Evolutionary conservation across 495 filamentous ascomycete species (phyloP).

Genomic region (Saxophila tyrrhenica): DNA sequence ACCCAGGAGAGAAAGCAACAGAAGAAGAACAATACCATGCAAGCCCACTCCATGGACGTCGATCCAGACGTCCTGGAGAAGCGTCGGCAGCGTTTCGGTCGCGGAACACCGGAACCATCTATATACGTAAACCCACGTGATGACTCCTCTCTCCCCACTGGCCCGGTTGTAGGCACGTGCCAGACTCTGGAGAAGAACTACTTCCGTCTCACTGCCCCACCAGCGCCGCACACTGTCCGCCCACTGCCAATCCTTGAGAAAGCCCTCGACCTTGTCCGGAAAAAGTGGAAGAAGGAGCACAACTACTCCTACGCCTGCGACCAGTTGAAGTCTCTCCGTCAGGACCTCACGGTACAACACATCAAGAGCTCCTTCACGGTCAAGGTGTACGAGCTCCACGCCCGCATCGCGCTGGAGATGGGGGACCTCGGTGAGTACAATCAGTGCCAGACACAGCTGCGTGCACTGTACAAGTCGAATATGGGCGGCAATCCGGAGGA

Average conservation of each 20-base stretch:
- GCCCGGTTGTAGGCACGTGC: conserved; percentile 78
- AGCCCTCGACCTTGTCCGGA: conserved; percentile 78
- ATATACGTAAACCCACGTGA: conserved; percentile 15
- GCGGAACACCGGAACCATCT: conserved; percentile 12
- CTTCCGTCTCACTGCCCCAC: conserved; percentile 81
- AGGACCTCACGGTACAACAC: conserved; percentile 95
- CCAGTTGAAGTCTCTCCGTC: conserved; percentile 96
- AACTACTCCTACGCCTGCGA: conserved; percentile 98
- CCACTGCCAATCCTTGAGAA: conserved; percentile 70
- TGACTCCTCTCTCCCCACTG: conserved; percentile 46
- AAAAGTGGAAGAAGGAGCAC: conserved; percentile 85
- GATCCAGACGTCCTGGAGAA: conserved; percentile 71
- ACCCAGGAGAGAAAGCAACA: conserved; percentile 15
- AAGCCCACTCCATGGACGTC: conserved; percentile 62
- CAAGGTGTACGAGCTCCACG: conserved; percentile 93
- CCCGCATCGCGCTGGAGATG: conserved; percentile 94
- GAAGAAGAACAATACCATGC: conserved; percentile 24
- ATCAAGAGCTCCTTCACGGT: conserved; percentile 95
- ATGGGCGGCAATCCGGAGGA: conserved; percentile 84
- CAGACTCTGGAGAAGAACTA: conserved; percentile 85
- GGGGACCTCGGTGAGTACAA: conserved; percentile 99
- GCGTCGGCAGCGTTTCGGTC: conserved; percentile 75
- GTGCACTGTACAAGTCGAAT: conserved; percentile 73
- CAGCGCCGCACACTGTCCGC: conserved; percentile 75
- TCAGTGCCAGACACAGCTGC: conserved; percentile 97